Evolutionary conservation across 2,329 filamentous ascomycete species (phyloP).

Genomic region (Clonostachys chloroleuca): DNA sequence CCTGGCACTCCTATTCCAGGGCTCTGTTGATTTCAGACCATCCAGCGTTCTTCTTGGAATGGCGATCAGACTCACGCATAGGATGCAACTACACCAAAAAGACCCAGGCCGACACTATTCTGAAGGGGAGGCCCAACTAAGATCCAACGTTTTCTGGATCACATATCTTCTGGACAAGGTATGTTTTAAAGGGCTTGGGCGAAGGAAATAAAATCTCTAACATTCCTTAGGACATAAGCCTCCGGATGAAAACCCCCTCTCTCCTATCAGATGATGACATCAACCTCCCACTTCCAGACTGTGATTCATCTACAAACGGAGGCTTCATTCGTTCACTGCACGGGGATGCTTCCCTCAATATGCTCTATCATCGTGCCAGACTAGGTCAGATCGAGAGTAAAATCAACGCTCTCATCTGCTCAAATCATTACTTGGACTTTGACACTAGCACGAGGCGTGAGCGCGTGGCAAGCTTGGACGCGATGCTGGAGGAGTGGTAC

Average conservation of each 20-base stretch:
- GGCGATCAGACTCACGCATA: constrained; percentile 9
- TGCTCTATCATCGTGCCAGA: constrained; percentile 28
- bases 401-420: constrained; percentile 32
- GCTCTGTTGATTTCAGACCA: constrained; percentile 26
- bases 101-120: constrained; percentile 12
- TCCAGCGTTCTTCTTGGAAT: constrained; percentile 30
- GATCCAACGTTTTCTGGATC: constrained; percentile 33
- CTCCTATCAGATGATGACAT: constrained; percentile 32
- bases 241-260: constrained; percentile 28
- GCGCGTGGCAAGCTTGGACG: constrained; percentile 16
- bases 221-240: constrained; percentile 21
- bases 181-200: background rate
- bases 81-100: background rate
- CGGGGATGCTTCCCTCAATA: constrained; percentile 24
- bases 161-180: constrained; percentile 34
- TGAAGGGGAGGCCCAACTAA: constrained; percentile 21
- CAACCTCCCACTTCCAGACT: constrained; percentile 27
- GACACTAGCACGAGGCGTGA: constrained; percentile 18
- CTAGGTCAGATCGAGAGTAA: constrained; percentile 33
- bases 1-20: constrained; percentile 29
- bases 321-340: constrained; percentile 27
- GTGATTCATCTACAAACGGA: constrained; percentile 17
- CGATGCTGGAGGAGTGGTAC: constrained; percentile 30
- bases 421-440: constrained; percentile 14
- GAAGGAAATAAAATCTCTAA: background rate